These are phyloP conservation scores for Leccinum subrobustum DNA, from an alignment of 1,284 basidiomycete species.

Conservation along the genomic window DNA sequence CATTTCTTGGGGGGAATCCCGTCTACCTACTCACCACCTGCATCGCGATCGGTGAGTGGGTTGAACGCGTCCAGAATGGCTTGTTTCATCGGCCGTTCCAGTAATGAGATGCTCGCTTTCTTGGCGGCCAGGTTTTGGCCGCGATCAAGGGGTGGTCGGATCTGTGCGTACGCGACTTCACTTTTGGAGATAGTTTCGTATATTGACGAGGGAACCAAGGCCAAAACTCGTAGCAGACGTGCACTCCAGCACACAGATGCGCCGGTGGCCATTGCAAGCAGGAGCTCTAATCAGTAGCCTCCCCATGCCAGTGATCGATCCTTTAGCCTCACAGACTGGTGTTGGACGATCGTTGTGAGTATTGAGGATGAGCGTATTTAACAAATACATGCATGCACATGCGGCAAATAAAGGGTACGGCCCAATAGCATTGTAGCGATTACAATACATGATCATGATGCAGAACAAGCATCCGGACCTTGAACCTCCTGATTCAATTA, in stretches of 20 bases:
- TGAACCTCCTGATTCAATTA: too few relatives aligned
- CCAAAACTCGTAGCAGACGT: background rate
- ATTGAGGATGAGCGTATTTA: too few relatives aligned
- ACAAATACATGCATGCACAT: background rate
- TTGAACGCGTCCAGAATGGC: too few relatives aligned
- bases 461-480: too few relatives aligned
- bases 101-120: background rate
- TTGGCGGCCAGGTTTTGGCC: slow-evolving; percentile 1
- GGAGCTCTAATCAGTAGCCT: too few relatives aligned
- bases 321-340: too few relatives aligned
- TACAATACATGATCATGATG: too few relatives aligned
- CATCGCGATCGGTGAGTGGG: slow-evolving; percentile 7
- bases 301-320: too few relatives aligned
- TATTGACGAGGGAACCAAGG: background rate
- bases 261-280: too few relatives aligned
- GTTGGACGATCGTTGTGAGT: too few relatives aligned
- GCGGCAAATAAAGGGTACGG: too few relatives aligned
- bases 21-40: background rate
- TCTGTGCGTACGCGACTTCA: background rate
- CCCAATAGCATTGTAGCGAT: too few relatives aligned
- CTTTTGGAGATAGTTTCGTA: background rate
- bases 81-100: background rate
- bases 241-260: background rate
- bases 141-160: background rate
- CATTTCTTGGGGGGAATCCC: background rate